Conservation (phyloP, 2,329 filamentous ascomycete genomes). For the Pseudogymnoascus sp. region DNA sequence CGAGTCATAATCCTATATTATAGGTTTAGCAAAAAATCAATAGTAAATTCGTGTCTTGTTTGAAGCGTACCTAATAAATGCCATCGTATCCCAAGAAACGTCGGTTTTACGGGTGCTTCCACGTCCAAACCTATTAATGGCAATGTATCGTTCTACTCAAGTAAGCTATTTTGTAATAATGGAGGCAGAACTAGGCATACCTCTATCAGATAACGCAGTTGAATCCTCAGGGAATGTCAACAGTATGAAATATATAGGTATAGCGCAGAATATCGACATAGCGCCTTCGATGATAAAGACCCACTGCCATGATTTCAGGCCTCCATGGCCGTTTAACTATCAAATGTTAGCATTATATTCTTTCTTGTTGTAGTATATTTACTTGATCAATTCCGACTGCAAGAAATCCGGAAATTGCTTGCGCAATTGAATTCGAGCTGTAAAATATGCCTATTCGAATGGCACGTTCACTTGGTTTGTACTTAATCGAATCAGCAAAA, state of each 20-base stretch:
- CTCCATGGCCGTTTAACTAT: constrained; percentile 8
- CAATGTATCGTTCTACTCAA: constrained; percentile 17
- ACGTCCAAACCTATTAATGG: constrained; percentile 19
- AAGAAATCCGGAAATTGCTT: constrained; percentile 19
- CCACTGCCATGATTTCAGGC: constrained; percentile 16
- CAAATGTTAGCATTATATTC: background rate
- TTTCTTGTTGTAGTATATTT: background rate
- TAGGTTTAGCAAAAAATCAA: background rate
- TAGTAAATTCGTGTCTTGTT: background rate
- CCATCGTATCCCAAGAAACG: constrained; percentile 17
- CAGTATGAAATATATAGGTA: constrained; percentile 17
- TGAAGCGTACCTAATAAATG: constrained; percentile 12
- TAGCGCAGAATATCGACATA: constrained; percentile 15
- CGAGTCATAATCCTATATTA: constrained; percentile 16
- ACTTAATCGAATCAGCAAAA: constrained; percentile 7
- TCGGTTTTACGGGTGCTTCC: constrained; percentile 18
- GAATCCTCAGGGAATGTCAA: constrained; percentile 20
- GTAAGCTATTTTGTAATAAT: background rate
- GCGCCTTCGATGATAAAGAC: constrained; percentile 14
- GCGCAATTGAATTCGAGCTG: constrained; percentile 18
- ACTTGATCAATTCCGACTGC: constrained; percentile 15
- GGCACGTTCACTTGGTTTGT: constrained; percentile 21
- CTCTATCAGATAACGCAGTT: constrained; percentile 16
- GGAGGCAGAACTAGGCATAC: background rate
- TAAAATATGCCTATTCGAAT: constrained; percentile 21